These are phyloP conservation scores for Aspergillus homomorphus DNA, from an alignment of 495 filamentous ascomycete species.

Conservation along the genomic window DNA sequence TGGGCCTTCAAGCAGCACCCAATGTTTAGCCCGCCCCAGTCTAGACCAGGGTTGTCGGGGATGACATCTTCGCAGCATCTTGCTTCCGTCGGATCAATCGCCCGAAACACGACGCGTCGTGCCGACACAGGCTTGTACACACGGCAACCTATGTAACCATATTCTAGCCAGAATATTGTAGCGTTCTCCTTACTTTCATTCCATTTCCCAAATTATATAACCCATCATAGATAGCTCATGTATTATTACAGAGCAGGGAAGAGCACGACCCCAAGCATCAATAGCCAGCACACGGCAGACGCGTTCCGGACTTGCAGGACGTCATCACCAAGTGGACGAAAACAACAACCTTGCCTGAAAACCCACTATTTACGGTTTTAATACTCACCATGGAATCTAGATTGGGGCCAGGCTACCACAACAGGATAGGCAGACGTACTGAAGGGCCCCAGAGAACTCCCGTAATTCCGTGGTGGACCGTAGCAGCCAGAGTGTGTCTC, in stretches of 20 bases:
- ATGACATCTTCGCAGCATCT: neutral
- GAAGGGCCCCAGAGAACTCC: neutral
- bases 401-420: neutral
- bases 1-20: neutral
- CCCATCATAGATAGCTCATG: neutral
- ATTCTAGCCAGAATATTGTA: too few relatives aligned
- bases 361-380: neutral
- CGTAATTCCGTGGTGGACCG: neutral
- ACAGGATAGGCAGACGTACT: neutral
- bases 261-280: neutral
- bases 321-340: neutral
- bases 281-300: neutral
- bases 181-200: too few relatives aligned
- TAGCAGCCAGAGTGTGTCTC: neutral
- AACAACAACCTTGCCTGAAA: neutral
- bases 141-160: neutral
- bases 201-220: neutral
- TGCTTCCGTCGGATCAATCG: neutral
- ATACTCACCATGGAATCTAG: neutral
- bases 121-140: neutral
- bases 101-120: neutral
- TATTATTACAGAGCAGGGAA: neutral
- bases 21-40: neutral
- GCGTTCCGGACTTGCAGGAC: neutral
- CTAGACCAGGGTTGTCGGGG: neutral